Evolutionary conservation across 2,329 filamentous ascomycete species (phyloP).

Genomic region (Microdochium paspali): DNA sequence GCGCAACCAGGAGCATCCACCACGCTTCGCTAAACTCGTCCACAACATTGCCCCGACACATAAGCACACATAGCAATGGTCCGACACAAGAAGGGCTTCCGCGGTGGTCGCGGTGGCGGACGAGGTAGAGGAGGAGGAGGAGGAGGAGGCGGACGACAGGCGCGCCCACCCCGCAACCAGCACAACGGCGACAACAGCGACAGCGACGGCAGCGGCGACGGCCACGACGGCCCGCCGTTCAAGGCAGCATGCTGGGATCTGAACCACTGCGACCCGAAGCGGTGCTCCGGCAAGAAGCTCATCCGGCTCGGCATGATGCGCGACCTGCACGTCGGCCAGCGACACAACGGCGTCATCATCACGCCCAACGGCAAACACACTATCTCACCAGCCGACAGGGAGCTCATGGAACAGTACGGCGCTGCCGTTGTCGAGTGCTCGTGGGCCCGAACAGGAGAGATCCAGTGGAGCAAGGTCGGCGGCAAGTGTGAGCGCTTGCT

Average conservation of each 20-base stretch:
- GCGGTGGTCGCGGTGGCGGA: conserved; percentile 64
- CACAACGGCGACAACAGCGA: conserved; percentile 25
- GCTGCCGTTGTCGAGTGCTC: conserved; percentile 96
- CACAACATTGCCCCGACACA: neutral
- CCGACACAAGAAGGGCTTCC: conserved; percentile 88
- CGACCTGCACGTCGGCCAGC: conserved; percentile 83
- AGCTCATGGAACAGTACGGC: conserved; percentile 77
- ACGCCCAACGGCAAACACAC: conserved; percentile 87
- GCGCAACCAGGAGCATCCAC: no score
- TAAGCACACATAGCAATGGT: conserved; percentile 51
- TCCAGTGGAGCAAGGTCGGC: conserved; percentile 85
- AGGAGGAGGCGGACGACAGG: conserved; percentile 54
- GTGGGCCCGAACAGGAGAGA: conserved; percentile 86
- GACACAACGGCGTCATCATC: conserved; percentile 85
- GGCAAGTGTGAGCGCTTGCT: conserved; percentile 86
- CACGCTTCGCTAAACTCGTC: neutral
- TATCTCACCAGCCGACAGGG: conserved; percentile 72
- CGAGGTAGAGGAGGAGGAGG: conserved; percentile 60
- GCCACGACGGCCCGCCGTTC: conserved; percentile 46
- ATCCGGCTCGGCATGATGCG: conserved; percentile 92
- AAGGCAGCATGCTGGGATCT: conserved; percentile 98
- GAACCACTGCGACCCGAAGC: conserved; percentile 93
- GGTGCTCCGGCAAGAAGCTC: conserved; percentile 90
- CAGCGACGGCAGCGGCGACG: conserved; percentile 26
- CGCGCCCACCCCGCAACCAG: conserved; percentile 36